phyloP scores from a whole-genome alignment of 495 filamentous ascomycete species.

The Hypoxylon trugodes region DNA sequence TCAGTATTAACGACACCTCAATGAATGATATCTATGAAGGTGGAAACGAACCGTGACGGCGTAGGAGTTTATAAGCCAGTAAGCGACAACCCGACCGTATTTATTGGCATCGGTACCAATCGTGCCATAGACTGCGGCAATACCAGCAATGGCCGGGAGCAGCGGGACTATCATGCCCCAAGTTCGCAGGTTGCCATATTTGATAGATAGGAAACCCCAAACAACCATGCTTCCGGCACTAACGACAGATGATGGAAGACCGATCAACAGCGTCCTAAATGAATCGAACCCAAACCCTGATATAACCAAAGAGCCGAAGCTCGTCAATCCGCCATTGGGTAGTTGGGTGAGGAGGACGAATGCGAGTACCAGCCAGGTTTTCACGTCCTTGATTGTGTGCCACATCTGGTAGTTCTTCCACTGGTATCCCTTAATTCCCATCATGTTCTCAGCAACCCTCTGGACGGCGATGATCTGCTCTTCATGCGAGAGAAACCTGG shows the following conservation, averaged over 20 bases:
- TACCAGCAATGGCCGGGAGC: slow-evolving; percentile 1
- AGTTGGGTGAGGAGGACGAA: slow-evolving; percentile 5
- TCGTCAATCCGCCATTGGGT: slow-evolving; percentile 6
- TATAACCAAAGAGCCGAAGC: slow-evolving; percentile 5
- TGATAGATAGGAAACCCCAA: slow-evolving; percentile 4
- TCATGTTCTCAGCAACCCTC: slow-evolving; percentile 12
- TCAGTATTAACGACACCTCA: background rate
- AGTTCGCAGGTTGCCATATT: slow-evolving; percentile 11
- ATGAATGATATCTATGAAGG: background rate
- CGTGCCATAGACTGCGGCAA: slow-evolving; percentile 8
- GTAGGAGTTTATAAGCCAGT: slow-evolving; percentile 9
- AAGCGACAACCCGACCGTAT: slow-evolving; percentile 5
- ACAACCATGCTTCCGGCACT: slow-evolving; percentile 8
- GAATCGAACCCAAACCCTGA: slow-evolving; percentile 6
- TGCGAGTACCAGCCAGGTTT: slow-evolving; percentile 3
- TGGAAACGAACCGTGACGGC: slow-evolving; percentile 1
- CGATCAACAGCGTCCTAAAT: background rate
- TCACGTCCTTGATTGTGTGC: slow-evolving; percentile 10
- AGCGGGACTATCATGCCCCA: slow-evolving; percentile 9
- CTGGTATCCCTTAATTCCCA: slow-evolving; percentile 9
- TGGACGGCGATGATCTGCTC: slow-evolving; percentile 12
- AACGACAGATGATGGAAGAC: slow-evolving; percentile 8
- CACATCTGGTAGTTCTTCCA: slow-evolving; percentile 12
- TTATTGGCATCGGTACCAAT: slow-evolving; percentile 10
- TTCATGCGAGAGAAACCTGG: slow-evolving; percentile 5